Conservation (phyloP, 2,329 filamentous ascomycete species). For the Ascomycota sp. region DNA sequence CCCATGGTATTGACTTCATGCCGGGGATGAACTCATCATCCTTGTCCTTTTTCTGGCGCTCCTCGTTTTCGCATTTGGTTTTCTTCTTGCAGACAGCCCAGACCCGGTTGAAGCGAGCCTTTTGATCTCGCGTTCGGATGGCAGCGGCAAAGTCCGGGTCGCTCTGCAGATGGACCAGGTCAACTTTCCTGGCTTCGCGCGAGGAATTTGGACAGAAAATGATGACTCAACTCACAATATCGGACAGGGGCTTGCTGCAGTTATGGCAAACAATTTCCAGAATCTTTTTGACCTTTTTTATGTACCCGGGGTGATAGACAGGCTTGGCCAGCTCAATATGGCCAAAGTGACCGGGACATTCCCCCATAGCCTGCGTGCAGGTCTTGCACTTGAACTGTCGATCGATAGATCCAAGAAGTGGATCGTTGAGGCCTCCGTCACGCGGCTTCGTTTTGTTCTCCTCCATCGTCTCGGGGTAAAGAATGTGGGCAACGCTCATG, state of each 20-base stretch:
- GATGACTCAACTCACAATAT: slow-evolving; percentile 84
- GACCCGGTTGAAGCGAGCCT: slow-evolving; percentile 79
- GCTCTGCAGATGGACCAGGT: slow-evolving; percentile 40
- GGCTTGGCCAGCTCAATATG: slow-evolving; percentile 96
- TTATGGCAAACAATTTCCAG: slow-evolving; percentile 98
- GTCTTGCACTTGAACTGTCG: slow-evolving; percentile 90
- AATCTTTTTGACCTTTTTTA: slow-evolving; percentile 98
- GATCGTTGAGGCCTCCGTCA: slow-evolving; percentile 83
- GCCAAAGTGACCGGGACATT: slow-evolving; percentile 94
- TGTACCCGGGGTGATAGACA: slow-evolving; percentile 86
- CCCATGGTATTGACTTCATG: slow-evolving; percentile 26
- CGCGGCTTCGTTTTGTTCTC: slow-evolving; percentile 82
- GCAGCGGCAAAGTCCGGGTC: slow-evolving; percentile 70
- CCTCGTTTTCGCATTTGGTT: slow-evolving; percentile 62
- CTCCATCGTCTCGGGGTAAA: slow-evolving; percentile 99
- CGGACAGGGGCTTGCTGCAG: slow-evolving; percentile 91
- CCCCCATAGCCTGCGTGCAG: slow-evolving; percentile 84
- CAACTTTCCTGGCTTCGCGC: slow-evolving; percentile 33
- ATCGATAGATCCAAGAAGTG: slow-evolving; percentile 89
- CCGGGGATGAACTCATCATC: slow-evolving; percentile 46
- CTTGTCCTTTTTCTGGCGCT: slow-evolving; percentile 45
- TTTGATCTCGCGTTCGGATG: slow-evolving; percentile 72
- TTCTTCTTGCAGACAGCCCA: slow-evolving; percentile 87
- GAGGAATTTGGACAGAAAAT: slow-evolving; percentile 32
- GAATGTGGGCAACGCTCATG: slow-evolving; percentile 90